Evolutionary conservation across 768 basidiomycete species (phyloP), one percentile per base, ranked within the genome.

Genomic region (Xerocomellus chrysenteron): DNA sequence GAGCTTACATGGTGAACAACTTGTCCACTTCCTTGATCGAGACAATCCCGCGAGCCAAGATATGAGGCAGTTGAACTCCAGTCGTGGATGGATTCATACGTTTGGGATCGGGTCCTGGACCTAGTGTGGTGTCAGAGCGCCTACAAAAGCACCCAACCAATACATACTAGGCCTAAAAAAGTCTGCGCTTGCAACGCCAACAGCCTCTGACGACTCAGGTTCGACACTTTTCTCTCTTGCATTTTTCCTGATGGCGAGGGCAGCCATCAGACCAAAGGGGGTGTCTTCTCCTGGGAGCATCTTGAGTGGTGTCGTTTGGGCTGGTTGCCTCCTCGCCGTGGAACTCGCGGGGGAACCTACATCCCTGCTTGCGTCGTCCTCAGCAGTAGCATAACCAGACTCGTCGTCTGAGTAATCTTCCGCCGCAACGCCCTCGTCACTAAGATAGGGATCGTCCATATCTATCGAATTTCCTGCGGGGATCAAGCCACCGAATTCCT

Each of bases 231-330:
- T 77, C 68, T 53, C 73, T 71, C 63, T 78, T 72, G 50, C 66
- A 65, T 6, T 68, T 63, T 74, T 78, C 67, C 76, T 80, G 61
- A 88, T 70, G 48, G 78, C 76, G 58, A 91, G 72, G 8, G 78
- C 76, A n/a, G 86, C 87, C 71, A 92, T 86, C 56, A 92, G 68
- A n/a, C 90, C 90, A 65, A 86, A 86, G 9, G 90, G 89, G 24
- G 81, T 76, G 0, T 84, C 85, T 54, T 79, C 82, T 41, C 73
- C 80, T 2, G 88, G 87, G 17, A 90, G 70, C 54, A 80, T 79
- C 35, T 81, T 82, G 19, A 81, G 79, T 12, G 48, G 33, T 64
- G 80, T 85, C 36, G 73, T 65, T n/a, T 71, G 70, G 10, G 53
- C 55, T 49, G 67, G 41, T 36, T 76, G 69, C 64, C 76, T 80